Conservation (phyloP, 768 basidiomycete species). For the Cantharellus anzutake region DNA sequence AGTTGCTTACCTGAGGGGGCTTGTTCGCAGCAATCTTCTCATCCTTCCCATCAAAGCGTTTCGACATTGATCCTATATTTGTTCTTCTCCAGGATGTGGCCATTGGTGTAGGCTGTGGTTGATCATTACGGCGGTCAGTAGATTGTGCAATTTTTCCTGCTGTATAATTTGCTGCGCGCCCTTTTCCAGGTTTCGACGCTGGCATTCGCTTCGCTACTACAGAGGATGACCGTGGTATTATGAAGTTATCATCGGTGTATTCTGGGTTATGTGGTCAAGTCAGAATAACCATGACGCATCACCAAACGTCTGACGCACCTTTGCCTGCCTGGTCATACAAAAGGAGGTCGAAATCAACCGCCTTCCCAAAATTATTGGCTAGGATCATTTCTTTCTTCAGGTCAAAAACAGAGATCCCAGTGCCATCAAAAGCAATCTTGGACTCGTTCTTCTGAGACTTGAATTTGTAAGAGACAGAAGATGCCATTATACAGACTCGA, state of each 20-base stretch:
- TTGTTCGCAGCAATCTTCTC: slow-evolving; percentile 19
- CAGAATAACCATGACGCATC: neutral
- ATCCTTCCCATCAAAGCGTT: slow-evolving; percentile 77
- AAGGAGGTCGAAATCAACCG: slow-evolving; percentile 88
- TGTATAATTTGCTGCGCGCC: slow-evolving; percentile 62
- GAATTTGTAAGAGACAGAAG: slow-evolving; percentile 97
- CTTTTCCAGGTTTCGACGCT: slow-evolving; percentile 59
- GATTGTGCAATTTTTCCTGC: slow-evolving; percentile 17
- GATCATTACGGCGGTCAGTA: neutral
- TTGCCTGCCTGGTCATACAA: slow-evolving; percentile 79
- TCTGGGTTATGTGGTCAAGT: slow-evolving; percentile 29
- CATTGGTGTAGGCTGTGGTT: slow-evolving; percentile 9
- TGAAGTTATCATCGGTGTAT: slow-evolving; percentile 75
- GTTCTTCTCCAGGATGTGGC: slow-evolving; percentile 42
- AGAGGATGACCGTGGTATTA: slow-evolving; percentile 89
- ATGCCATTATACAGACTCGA: slow-evolving; percentile 34
- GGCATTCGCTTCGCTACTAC: slow-evolving; percentile 86
- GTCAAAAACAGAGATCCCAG: slow-evolving; percentile 97
- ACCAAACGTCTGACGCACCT: slow-evolving; percentile 31
- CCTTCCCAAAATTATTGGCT: slow-evolving; percentile 89
- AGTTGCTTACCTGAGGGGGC: neutral
- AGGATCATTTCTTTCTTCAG: slow-evolving; percentile 97
- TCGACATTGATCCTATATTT: slow-evolving; percentile 42
- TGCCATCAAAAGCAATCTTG: slow-evolving; percentile 92
- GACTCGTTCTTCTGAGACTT: slow-evolving; percentile 89